Conservation (phyloP, 2,329 filamentous ascomycete genomes). For the Monosporascus sp. region DNA sequence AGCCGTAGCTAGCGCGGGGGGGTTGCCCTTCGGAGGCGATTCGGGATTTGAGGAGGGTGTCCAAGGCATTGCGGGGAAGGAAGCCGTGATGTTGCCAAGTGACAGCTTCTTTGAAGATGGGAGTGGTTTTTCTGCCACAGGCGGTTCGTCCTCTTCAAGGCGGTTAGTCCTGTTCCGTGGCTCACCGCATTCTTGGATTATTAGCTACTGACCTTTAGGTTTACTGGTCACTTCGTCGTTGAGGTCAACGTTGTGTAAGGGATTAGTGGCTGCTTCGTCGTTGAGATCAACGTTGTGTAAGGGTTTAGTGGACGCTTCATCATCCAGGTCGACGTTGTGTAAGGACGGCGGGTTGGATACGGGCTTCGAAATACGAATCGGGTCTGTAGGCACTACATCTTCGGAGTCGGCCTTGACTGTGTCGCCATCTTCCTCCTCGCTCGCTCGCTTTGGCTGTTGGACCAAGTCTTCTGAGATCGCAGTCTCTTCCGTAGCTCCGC, state of each 20-base stretch:
- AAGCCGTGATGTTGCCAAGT: constrained; percentile 66
- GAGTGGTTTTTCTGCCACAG: background rate
- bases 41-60: constrained; percentile 49
- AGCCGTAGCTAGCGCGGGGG: constrained; percentile 23
- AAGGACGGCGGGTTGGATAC: constrained; percentile 42
- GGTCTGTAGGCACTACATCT: constrained; percentile 18
- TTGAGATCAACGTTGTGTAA: constrained; percentile 56
- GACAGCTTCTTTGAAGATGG: constrained; percentile 51
- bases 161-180: background rate
- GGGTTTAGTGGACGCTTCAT: constrained; percentile 38
- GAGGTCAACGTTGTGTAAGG: constrained; percentile 12
- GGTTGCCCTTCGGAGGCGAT: constrained; percentile 41
- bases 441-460: background rate
- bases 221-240: constrained; percentile 6
- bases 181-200: background rate
- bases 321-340: constrained; percentile 64
- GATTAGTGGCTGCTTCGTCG: background rate
- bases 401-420: constrained; percentile 3
- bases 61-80: constrained; percentile 70
- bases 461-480: constrained; percentile 10
- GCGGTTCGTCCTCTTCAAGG: constrained; percentile 6
- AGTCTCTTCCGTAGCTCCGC: constrained; percentile 19
- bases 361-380: constrained; percentile 36
- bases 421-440: constrained; percentile 17
- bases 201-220: constrained; percentile 14